Percentiles rank a stretch among this genome's conserved stretches.
Conservation (phyloP, 768 basidiomycete genomes). For the Podaxis sp. region DNA sequence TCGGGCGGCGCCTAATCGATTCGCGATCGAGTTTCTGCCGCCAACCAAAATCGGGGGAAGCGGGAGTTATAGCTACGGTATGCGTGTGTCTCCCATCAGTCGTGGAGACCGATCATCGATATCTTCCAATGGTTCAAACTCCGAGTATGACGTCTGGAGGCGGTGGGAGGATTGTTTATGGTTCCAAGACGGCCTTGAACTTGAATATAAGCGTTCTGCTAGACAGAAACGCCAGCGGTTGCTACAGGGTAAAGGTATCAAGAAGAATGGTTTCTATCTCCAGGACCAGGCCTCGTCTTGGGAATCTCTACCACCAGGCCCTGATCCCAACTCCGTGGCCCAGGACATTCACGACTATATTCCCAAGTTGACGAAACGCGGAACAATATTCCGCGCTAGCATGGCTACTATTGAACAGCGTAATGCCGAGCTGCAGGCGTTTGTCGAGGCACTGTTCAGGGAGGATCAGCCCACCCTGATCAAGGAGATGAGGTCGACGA, state of each 20-base stretch:
- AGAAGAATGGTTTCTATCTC: conserved; percentile 69
- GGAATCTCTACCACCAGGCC: conserved; percentile 82
- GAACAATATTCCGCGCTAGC: conserved; percentile 69
- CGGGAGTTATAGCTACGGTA: conserved; percentile 55
- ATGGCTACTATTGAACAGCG: conserved; percentile 66
- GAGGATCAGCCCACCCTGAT: conserved; percentile 66
- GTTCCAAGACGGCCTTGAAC: conserved; percentile 71
- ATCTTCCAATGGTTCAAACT: conserved; percentile 34
- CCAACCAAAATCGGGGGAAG: conserved; percentile 67
- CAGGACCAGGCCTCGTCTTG: conserved; percentile 78
- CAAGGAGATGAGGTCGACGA: conserved; percentile 59
- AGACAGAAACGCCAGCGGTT: conserved; percentile 69
- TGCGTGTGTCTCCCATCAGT: conserved; percentile 53
- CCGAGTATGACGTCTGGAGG: conserved; percentile 74
- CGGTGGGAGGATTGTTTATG: conserved; percentile 82
- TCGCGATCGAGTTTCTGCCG: conserved; percentile 57
- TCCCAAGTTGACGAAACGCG: conserved; percentile 70
- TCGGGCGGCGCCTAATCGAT: conserved; percentile 56
- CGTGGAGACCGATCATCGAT: conserved; percentile 38
- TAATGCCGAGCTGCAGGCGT: conserved; percentile 53
- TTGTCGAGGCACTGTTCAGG: conserved; percentile 59
- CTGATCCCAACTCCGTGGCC: conserved; percentile 74
- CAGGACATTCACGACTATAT: conserved; percentile 65
- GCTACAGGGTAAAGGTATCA: conserved; percentile 70
- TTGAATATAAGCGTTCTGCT: conserved; percentile 61